Base-by-base conservation (phyloP, 2,329 filamentous ascomycete species). In the Colletotrichum spinosum region DNA sequence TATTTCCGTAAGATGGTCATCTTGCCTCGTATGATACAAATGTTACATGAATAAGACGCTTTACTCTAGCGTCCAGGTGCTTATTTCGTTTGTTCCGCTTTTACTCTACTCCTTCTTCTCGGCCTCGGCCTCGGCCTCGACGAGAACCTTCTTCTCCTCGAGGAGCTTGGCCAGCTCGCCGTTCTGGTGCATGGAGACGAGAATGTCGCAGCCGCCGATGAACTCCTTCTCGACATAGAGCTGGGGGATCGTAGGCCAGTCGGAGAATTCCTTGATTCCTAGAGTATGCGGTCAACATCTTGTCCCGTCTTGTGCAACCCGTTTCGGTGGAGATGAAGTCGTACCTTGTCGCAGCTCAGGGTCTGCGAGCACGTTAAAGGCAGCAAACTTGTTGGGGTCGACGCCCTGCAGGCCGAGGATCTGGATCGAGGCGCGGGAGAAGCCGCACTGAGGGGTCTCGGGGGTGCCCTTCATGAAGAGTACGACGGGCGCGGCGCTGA, bases 401-500 rank as follows among this genome's bases (percentile, higher is more conserved):
- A 99, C 94, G 69, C 96, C 96, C 81, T 99, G 95, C 73, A 97
- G 81, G 63, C 95, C 93, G 69, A 99, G 85, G 73, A 99, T 94
- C 84, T 98, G 94, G 77, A 99, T 97, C 76, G 88, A 93, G 59
- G 95, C 95, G 72, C 94, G 89, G 65, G 95, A 98, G 85, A 97
- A 99, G 50, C 96, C 96, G 80, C 96, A 99, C 79, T 97, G 94
- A 17, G 96, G 96, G 67, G 89, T 93, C 81, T 97, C 94, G 64
- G 96, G 96, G 1, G 96, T 98, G 65, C 96, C 96, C 84, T 99
- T 99, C 96, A 99, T 99, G 85, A 99, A 99, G 62, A 99, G 86
- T 1, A 99, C 96, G 0, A 99, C 95, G 2, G 95, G 95, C 0
- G 94, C 92, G 1, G 94, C 94, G 33, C 82, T 84, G 13, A 99